Conservation (phyloP, 257 asterid genomes). For the Przewalskia tangutica region DNA sequence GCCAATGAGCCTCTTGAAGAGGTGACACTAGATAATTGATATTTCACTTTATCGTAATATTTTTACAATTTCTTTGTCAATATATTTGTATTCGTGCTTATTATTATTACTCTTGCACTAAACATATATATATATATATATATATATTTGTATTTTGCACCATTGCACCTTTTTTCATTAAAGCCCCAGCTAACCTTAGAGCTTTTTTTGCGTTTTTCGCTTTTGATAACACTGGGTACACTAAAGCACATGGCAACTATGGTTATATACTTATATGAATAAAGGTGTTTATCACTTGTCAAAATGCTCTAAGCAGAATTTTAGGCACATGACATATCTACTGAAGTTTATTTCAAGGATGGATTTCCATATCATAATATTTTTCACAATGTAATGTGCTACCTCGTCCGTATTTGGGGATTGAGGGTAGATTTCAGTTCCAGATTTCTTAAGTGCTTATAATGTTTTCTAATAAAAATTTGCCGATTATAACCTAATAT, state of each 20-base stretch:
- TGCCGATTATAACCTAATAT: not conserved
- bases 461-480: not conserved
- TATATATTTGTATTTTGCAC: too few species aligned
- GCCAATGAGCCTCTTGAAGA: too few species aligned
- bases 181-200: too few species aligned
- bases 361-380: not conserved
- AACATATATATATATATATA: too few species aligned
- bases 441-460: not conserved
- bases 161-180: too few species aligned
- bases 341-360: not conserved
- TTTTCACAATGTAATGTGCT: not conserved
- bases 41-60: too few species aligned
- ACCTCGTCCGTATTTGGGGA: not conserved
- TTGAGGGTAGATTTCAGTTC: not conserved
- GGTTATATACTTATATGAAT: not conserved
- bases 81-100: too few species aligned
- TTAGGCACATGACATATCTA: not conserved
- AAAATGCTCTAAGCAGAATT: not conserved
- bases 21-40: too few species aligned
- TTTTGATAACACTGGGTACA: too few species aligned
- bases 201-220: too few species aligned
- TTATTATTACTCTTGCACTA: too few species aligned
- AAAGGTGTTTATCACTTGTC: not conserved
- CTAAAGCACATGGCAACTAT: not conserved
- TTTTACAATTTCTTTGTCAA: too few species aligned